phyloP scores from a whole-genome alignment of 495 filamentous ascomycete species.

The Tuber microsphaerosporum region DNA sequence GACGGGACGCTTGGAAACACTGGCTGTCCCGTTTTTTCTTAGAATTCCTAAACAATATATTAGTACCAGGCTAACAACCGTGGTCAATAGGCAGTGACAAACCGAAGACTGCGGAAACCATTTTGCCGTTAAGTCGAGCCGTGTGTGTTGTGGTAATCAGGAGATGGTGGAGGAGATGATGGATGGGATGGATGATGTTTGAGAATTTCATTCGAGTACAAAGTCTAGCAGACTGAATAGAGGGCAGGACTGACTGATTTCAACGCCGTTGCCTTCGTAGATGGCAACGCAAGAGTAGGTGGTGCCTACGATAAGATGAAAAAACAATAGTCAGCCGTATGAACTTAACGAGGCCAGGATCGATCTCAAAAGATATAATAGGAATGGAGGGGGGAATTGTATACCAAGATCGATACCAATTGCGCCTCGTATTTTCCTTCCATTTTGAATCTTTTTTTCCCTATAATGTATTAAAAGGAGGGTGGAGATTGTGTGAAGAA shows the following conservation, averaged over 20 bases:
- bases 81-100: too few species aligned
- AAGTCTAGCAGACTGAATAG: background rate
- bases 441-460: slow-evolving; percentile 51
- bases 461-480: slow-evolving; percentile 18
- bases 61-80: too few species aligned
- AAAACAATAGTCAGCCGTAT: slow-evolving; percentile 18
- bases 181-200: too few species aligned
- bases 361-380: slow-evolving; percentile 13
- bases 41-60: too few species aligned
- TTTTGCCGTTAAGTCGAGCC: too few species aligned
- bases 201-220: background rate
- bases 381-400: slow-evolving; percentile 5
- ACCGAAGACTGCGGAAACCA: too few species aligned
- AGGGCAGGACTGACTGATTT: slow-evolving; percentile 70
- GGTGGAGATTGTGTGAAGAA: slow-evolving; percentile 21
- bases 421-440: slow-evolving; percentile 98
- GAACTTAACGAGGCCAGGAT: slow-evolving; percentile 4
- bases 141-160: too few species aligned
- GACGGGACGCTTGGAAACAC: too few species aligned
- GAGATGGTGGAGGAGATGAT: too few species aligned
- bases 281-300: slow-evolving; percentile 99
- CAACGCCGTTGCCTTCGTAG: slow-evolving; percentile 97
- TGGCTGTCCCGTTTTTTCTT: too few species aligned
- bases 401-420: slow-evolving; percentile 99
- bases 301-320: slow-evolving; percentile 57